Evolutionary conservation across 2,329 filamentous ascomycete genomes (phyloP).

Genomic region (Colletotrichum coccodes): DNA sequence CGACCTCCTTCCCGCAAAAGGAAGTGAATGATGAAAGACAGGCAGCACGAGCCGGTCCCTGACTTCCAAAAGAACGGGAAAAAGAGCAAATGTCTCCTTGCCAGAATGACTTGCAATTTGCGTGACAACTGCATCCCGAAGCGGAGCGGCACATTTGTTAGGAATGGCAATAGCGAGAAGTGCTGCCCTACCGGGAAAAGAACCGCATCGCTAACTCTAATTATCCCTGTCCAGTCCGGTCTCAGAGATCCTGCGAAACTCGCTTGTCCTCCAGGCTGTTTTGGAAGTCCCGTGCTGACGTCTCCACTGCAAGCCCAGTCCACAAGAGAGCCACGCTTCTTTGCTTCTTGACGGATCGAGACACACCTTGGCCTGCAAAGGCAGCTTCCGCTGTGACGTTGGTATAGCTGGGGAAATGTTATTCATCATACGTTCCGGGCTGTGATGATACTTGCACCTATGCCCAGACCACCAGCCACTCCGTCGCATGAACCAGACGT

Average conservation of each 20-base stretch:
- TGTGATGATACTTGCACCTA: neutral
- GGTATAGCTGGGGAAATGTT: constrained; percentile 13
- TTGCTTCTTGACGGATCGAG: neutral
- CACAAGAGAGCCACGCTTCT: constrained; percentile 10
- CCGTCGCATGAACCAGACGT: constrained; percentile 29
- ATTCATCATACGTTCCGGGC: neutral
- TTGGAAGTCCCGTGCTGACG: constrained; percentile 37
- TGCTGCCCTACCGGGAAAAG: neutral
- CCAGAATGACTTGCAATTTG: constrained; percentile 16
- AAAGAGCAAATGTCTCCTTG: neutral
- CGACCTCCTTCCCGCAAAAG: neutral
- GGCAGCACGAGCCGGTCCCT: neutral
- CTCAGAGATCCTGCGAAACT: constrained; percentile 47
- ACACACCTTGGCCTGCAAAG: constrained; percentile 10
- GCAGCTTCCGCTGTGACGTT: constrained; percentile 20
- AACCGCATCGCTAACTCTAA: constrained; percentile 27
- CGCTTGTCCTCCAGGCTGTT: constrained; percentile 50
- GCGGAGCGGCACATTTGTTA: neutral
- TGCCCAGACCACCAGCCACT: constrained; percentile 23
- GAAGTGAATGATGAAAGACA: constrained; percentile 1
- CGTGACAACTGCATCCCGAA: neutral
- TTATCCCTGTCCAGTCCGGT: constrained; percentile 33
- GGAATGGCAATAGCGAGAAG: neutral
- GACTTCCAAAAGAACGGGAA: constrained; percentile 8
- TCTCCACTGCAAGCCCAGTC: constrained; percentile 16